Conservation (phyloP, 148 eudicot species). For the Silene latifolia region DNA sequence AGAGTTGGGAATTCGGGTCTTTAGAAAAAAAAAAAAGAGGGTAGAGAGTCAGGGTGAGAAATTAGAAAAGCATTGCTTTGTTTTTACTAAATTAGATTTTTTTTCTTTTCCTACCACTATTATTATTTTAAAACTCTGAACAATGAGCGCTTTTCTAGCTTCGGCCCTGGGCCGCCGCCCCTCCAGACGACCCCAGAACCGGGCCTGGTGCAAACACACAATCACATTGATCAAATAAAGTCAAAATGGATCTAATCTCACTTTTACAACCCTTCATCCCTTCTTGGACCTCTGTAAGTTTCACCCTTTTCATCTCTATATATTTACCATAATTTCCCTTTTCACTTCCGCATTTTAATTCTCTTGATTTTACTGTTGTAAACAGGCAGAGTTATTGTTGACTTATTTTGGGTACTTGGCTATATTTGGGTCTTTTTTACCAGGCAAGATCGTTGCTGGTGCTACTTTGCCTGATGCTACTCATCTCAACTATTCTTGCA, state of each 20-base stretch:
- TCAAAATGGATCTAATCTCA: conserved; percentile 46
- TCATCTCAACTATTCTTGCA: conserved; percentile 83
- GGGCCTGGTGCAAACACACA: too few species aligned
- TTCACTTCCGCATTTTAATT: neutral
- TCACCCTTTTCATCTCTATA: neutral
- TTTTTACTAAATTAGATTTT: too few species aligned
- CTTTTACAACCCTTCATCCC: conserved; percentile 48
- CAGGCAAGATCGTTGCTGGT: conserved; percentile 70
- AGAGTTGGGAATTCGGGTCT: too few species aligned
- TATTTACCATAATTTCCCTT: neutral
- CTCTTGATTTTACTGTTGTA: conserved; percentile 6
- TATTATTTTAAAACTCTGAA: too few species aligned
- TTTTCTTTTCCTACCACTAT: too few species aligned
- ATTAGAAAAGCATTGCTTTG: too few species aligned
- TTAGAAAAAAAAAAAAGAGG: too few species aligned
- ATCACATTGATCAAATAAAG: too few species aligned
- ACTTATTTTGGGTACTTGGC: conserved; percentile 69
- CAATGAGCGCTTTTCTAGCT: too few species aligned
- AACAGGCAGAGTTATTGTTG: conserved; percentile 58
- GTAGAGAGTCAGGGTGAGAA: too few species aligned
- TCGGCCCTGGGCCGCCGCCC: too few species aligned
- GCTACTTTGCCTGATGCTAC: conserved; percentile 66
- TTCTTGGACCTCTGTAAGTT: conserved; percentile 56
- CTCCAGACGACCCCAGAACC: too few species aligned
- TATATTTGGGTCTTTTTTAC: conserved; percentile 68